These are phyloP conservation scores for Nakazawaea peltata DNA, from an alignment of 805 yeast species.

Conservation along the genomic window DNA sequence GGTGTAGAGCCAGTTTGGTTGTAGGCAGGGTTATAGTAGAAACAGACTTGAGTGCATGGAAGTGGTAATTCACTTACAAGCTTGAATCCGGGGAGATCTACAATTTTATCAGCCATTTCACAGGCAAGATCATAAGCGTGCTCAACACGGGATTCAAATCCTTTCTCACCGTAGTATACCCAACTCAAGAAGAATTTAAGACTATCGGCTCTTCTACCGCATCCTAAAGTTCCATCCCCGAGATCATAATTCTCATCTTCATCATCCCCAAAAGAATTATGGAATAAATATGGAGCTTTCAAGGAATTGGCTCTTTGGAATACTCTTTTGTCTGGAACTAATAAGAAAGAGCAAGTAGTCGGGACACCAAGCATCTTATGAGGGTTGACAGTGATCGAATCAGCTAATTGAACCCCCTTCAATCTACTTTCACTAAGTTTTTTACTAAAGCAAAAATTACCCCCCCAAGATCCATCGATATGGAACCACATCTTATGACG, in stretches of 20 bases:
- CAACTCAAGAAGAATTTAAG: conserved; percentile 72
- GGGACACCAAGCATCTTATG: conserved; percentile 91
- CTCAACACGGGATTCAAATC: conserved; percentile 59
- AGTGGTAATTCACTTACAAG: conserved; percentile 53
- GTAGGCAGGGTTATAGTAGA: conserved; percentile 49
- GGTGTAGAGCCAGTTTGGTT: conserved; percentile 15
- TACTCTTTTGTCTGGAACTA: conserved; percentile 57
- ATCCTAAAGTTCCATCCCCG: conserved; percentile 89
- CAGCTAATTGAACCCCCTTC: conserved; percentile 56
- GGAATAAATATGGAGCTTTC: conserved; percentile 76
- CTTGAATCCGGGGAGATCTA: conserved; percentile 34
- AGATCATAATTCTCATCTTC: conserved; percentile 58
- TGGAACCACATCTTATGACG: conserved; percentile 65
- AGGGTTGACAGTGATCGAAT: conserved; percentile 76
- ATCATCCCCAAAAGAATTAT: conserved; percentile 33
- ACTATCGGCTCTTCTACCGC: conserved; percentile 82
- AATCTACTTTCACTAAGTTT: conserved; percentile 33
- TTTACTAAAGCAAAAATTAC: conserved; percentile 63
- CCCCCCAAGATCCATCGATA: conserved; percentile 91
- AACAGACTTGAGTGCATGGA: conserved; percentile 79
- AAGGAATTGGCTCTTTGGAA: conserved; percentile 72
- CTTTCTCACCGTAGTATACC: conserved; percentile 69
- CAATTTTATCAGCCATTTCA: conserved; percentile 46
- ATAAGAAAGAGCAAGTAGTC: conserved; percentile 62
- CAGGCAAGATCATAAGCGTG: conserved; percentile 62